Conservation (phyloP, 768 basidiomycete genomes). For the Boletales sp. region DNA sequence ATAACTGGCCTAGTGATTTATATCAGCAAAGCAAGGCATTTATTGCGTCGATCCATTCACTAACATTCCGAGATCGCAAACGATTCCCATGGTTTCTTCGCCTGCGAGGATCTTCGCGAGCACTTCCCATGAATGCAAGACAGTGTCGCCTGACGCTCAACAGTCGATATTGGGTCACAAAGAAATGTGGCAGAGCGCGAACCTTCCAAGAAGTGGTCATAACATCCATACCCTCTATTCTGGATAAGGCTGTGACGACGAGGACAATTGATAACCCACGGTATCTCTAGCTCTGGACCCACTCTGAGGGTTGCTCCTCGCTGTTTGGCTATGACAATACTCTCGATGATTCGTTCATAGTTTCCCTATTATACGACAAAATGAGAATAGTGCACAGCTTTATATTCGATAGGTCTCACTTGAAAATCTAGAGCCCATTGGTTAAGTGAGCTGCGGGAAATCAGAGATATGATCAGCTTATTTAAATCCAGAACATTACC, state of each 20-base stretch:
- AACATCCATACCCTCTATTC: slow-evolving; percentile 89
- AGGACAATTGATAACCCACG: slow-evolving; percentile 44
- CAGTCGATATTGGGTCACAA: background rate
- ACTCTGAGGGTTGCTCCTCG: slow-evolving; percentile 89
- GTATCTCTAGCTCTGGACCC: slow-evolving; percentile 95
- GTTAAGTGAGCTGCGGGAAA: slow-evolving; percentile 70
- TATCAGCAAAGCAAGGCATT: background rate
- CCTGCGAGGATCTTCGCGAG: slow-evolving; percentile 85
- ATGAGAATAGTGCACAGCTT: background rate
- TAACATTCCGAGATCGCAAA: slow-evolving; percentile 97
- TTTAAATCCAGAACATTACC: slow-evolving; percentile 14
- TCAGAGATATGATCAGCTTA: slow-evolving; percentile 7
- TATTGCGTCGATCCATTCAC: slow-evolving; percentile 20
- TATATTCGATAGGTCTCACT: slow-evolving; percentile 36
- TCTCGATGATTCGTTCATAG: slow-evolving; percentile 83
- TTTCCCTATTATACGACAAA: slow-evolving; percentile 62
- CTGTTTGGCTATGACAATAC: slow-evolving; percentile 84
- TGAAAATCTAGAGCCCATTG: slow-evolving; percentile 98
- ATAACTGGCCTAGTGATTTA: slow-evolving; percentile 72
- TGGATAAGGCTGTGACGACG: background rate
- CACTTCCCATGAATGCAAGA: slow-evolving; percentile 97
- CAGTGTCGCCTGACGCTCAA: slow-evolving; percentile 74
- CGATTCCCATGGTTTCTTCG: slow-evolving; percentile 75
- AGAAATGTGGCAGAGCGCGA: background rate
- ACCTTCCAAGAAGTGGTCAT: slow-evolving; percentile 98